Conservation (phyloP, 1,139 yeast species). For the Martiniozyma asiatica region DNA sequence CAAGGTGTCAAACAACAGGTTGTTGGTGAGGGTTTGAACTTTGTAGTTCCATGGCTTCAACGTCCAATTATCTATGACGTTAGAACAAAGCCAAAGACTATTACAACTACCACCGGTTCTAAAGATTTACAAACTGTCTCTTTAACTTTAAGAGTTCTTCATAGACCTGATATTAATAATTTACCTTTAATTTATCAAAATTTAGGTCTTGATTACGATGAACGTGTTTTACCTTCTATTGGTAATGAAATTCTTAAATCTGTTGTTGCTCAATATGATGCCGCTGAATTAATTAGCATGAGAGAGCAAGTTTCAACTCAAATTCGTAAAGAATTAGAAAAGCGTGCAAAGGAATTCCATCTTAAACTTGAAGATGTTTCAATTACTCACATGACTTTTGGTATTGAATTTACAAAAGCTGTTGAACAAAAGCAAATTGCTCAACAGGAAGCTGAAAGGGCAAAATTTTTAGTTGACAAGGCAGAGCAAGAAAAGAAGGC, state of each 20-base stretch:
- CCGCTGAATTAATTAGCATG: slow-evolving; percentile 94
- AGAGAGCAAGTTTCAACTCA: slow-evolving; percentile 88
- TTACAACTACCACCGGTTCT: slow-evolving; percentile 92
- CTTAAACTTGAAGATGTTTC: slow-evolving; percentile 94
- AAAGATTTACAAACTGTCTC: slow-evolving; percentile 95
- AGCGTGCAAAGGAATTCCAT: slow-evolving; percentile 79
- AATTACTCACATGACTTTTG: slow-evolving; percentile 96
- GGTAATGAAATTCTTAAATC: slow-evolving; percentile 93
- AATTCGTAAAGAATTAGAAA: slow-evolving; percentile 76
- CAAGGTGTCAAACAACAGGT: slow-evolving; percentile 80
- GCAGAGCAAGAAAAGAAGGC: slow-evolving; percentile 98
- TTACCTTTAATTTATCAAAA: slow-evolving; percentile 82
- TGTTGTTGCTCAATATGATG: slow-evolving; percentile 96
- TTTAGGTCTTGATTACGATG: slow-evolving; percentile 91
- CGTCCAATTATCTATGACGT: slow-evolving; percentile 84
- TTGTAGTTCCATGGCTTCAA: slow-evolving; percentile 92
- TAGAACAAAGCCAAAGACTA: slow-evolving; percentile 83
- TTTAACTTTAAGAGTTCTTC: slow-evolving; percentile 82
- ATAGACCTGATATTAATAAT: slow-evolving; percentile 78
- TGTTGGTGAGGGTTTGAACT: slow-evolving; percentile 95
- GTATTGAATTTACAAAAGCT: slow-evolving; percentile 93
- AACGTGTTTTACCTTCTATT: slow-evolving; percentile 91
- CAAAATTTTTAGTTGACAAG: slow-evolving; percentile 84
- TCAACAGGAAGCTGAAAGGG: slow-evolving; percentile 98
- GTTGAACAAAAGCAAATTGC: slow-evolving; percentile 99